A percentile compares a stretch with the other conserved stretches of the same genome.
phyloP scores from a whole-genome alignment of 352 stramenopile species.

The Phytopythium mirpurense region DNA sequence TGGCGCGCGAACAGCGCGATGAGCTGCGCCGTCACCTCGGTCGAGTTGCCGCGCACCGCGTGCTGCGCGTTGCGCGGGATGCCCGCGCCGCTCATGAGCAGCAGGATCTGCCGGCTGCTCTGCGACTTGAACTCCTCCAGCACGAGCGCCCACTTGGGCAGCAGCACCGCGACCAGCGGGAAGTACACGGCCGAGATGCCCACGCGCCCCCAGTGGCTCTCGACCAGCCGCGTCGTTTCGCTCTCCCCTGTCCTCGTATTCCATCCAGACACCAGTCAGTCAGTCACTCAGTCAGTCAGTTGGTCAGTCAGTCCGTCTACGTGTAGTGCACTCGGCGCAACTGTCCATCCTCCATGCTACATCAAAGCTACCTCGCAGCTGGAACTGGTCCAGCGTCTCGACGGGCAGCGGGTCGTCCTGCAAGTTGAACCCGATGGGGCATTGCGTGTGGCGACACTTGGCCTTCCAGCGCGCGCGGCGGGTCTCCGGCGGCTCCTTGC shows the following conservation, averaged over 20 bases:
- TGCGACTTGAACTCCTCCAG: slow-evolving; percentile 75
- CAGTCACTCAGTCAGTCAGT: too few relatives aligned
- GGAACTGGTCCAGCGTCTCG: slow-evolving; percentile 54
- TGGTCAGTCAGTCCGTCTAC: too few relatives aligned
- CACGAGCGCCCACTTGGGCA: slow-evolving; percentile 91
- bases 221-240: slow-evolving; percentile 53
- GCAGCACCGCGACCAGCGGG: slow-evolving; percentile 90
- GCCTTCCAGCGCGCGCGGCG: slow-evolving; percentile 45
- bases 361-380: slow-evolving; percentile 52
- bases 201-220: slow-evolving; percentile 59
- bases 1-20: slow-evolving; percentile 91
- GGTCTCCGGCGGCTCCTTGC: too few relatives aligned
- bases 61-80: slow-evolving; percentile 93
- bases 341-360: too few relatives aligned
- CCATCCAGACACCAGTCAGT: too few relatives aligned
- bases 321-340: too few relatives aligned
- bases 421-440: slow-evolving; percentile 74
- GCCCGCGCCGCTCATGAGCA: slow-evolving; percentile 95
- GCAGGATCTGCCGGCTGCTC: slow-evolving; percentile 88
- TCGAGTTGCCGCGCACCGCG: slow-evolving; percentile 93
- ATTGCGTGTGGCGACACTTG: slow-evolving; percentile 54
- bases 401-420: slow-evolving; percentile 50
- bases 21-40: slow-evolving; percentile 89
- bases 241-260: slow-evolving; percentile 19
- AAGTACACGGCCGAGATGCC: slow-evolving; percentile 92